A percentile compares a stretch with the other conserved stretches of the same genome.
phyloP scores from a whole-genome alignment of 345 rosid genomes.

The Jatropha curcas region DNA sequence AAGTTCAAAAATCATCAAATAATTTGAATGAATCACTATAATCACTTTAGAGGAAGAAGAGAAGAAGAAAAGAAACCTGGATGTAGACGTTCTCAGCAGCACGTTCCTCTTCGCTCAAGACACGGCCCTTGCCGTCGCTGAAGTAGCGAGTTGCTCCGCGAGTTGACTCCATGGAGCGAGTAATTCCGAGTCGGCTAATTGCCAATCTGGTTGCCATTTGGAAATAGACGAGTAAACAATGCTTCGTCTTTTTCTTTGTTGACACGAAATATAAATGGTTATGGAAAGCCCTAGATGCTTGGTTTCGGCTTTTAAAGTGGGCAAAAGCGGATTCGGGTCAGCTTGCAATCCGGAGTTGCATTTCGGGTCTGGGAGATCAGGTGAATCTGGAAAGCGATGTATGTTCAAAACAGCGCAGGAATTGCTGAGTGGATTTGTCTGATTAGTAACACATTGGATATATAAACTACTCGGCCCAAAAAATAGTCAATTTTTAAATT shows the following conservation, averaged over 20 bases:
- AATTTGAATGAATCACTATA: no score
- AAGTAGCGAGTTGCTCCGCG: conserved; percentile 59
- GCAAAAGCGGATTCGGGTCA: no score
- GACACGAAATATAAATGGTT: background rate
- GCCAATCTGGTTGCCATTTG: conserved; percentile 50
- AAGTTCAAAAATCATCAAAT: conserved; percentile 6
- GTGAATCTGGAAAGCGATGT: no score
- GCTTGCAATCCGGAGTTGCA: no score
- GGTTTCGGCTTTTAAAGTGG: no score
- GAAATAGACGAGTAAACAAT: background rate
- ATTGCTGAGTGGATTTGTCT: no score
- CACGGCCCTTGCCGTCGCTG: conserved; percentile 66
- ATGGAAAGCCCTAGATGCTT: no score
- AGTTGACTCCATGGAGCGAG: conserved; percentile 47
- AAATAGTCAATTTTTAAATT: no score
- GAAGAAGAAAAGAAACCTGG: conserved; percentile 41
- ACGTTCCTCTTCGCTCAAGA: conserved; percentile 84
- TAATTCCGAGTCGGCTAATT: conserved; percentile 36
- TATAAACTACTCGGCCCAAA: no score
- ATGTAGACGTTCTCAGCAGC: conserved; percentile 77
- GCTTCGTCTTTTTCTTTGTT: background rate
- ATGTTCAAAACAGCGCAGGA: no score
- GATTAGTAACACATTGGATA: no score
- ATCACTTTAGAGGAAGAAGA: background rate
- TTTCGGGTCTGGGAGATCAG: no score